Evolutionary conservation across 2,329 filamentous ascomycete species (phyloP).

Genomic region (Phoma herbarum): DNA sequence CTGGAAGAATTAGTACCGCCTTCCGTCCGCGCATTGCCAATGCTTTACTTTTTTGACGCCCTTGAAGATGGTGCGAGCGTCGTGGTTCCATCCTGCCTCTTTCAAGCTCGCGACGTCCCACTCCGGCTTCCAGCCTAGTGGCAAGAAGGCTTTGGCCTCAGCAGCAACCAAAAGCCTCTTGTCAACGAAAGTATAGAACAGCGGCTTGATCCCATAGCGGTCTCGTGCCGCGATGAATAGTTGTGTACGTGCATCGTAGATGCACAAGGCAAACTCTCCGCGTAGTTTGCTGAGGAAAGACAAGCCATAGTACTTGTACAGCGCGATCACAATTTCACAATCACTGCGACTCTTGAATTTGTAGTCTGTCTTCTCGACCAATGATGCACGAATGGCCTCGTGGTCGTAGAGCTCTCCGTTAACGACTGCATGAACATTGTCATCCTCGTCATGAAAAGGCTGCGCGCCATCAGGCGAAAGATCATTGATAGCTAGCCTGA

Average conservation of each 20-base stretch:
- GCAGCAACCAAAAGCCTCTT: constrained; percentile 59
- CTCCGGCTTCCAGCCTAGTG: constrained; percentile 60
- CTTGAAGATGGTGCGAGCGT: constrained; percentile 60
- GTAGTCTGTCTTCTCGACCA: constrained; percentile 48
- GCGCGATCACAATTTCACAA: constrained; percentile 62
- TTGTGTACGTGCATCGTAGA: constrained; percentile 57
- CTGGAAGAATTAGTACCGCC: constrained; percentile 18
- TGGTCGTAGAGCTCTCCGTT: constrained; percentile 68
- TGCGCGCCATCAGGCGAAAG: constrained; percentile 29
- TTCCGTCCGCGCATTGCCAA: constrained; percentile 5
- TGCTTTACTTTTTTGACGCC: constrained; percentile 52
- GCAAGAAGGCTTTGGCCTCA: constrained; percentile 63
- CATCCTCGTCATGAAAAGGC: constrained; percentile 31
- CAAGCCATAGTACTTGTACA: constrained; percentile 56
- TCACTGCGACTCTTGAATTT: constrained; percentile 59
- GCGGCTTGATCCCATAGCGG: constrained; percentile 65
- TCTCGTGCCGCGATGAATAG: constrained; percentile 61
- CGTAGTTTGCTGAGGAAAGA: constrained; percentile 58
- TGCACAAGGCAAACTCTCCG: constrained; percentile 63
- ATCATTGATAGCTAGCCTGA: constrained; percentile 37
- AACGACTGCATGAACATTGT: constrained; percentile 62
- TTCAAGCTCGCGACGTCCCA: constrained; percentile 61
- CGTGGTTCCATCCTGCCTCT: constrained; percentile 56
- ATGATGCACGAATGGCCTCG: constrained; percentile 54
- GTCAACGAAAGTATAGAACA: constrained; percentile 59